Evolutionary conservation across 257 asterid species (phyloP), one percentile per base, ranked within the genome.

Genomic region (Ballota nigra): DNA sequence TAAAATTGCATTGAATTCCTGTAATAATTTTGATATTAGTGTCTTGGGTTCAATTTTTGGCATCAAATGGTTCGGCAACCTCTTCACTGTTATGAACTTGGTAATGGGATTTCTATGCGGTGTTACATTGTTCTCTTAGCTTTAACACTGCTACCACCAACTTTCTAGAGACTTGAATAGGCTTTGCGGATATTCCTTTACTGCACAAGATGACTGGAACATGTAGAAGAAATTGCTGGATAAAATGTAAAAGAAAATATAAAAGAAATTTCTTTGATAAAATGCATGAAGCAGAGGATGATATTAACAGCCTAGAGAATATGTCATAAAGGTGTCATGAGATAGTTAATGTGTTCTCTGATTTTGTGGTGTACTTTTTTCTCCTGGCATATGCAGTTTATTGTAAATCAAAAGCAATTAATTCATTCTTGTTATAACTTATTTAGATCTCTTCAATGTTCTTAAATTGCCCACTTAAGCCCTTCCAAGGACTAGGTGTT

Each of bases 41-140:
- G 61, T 19, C 71, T 22, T 69, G 16, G 16, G 31, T 64, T 38
- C 68, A 55, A 16, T 73, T 36, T 52, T 58, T 53, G 68, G 38
- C 28, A 64, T 47, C 55, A 10, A 53, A 58, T 23, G 24, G 58
- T 28, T 51, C 24, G 38, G 22, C 24, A 47, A 70, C 68, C 64
- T 57, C 18, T 34, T 76, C 52, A 53, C 36, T n/a, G 70, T 74
- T 69, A 51, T 49, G 71, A 64, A 36, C 72, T 62, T 71, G 43
- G 68, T 40, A 19, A 52, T 36, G 7, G 61, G 66, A 72, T 56
- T 23, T 10, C 18, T 49, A 33, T n/a, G 24, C 8, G 8, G 20
- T 9, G 33, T 38, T 51, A 23, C 16, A 3, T 49, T 29, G 34
- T 45, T 9, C 57, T 60, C 41, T 22, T 47, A 15, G 51, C 52